phyloP scores from a whole-genome alignment of 345 rosid species.

The Citrus unshiu region DNA sequence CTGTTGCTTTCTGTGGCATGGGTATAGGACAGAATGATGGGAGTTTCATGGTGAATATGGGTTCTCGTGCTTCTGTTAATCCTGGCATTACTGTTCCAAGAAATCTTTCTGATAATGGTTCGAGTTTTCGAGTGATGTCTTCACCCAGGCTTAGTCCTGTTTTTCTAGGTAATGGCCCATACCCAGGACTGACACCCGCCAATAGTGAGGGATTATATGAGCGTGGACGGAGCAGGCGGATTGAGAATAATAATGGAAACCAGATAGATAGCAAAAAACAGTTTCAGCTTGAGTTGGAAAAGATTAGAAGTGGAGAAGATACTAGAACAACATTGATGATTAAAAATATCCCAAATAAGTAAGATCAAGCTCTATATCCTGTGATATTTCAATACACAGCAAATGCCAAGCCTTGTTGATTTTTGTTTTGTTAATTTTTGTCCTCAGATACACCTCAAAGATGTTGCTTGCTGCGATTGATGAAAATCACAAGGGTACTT shows the following conservation, averaged over 20 bases:
- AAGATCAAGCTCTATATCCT: constrained; percentile 17
- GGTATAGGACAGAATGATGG: constrained; percentile 42
- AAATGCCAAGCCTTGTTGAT: not conserved
- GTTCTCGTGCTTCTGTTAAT: constrained; percentile 38
- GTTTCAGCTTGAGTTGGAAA: constrained; percentile 85
- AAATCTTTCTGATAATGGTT: constrained; percentile 50
- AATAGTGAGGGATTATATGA: constrained; percentile 62
- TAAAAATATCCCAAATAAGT: constrained; percentile 67
- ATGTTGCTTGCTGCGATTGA: constrained; percentile 78
- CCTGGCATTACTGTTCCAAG: constrained; percentile 48
- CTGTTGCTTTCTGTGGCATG: constrained; percentile 48
- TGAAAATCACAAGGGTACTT: constrained; percentile 59
- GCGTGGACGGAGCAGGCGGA: constrained; percentile 52
- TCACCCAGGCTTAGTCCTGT: constrained; percentile 63
- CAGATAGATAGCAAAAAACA: constrained; percentile 68
- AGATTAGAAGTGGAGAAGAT: constrained; percentile 64
- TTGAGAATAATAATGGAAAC: constrained; percentile 50
- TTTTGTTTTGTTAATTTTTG: constrained; percentile 8
- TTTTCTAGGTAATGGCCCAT: constrained; percentile 55
- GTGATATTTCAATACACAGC: not conserved
- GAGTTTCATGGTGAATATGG: constrained; percentile 45
- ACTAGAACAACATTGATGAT: constrained; percentile 59
- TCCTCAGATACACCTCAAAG: constrained; percentile 62
- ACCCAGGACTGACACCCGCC: constrained; percentile 42
- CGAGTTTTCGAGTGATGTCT: constrained; percentile 72